phyloP scores from a whole-genome alignment of 225 moss, liverwort and hornwort genomes.

The Physcomitrellopsis africana region DNA sequence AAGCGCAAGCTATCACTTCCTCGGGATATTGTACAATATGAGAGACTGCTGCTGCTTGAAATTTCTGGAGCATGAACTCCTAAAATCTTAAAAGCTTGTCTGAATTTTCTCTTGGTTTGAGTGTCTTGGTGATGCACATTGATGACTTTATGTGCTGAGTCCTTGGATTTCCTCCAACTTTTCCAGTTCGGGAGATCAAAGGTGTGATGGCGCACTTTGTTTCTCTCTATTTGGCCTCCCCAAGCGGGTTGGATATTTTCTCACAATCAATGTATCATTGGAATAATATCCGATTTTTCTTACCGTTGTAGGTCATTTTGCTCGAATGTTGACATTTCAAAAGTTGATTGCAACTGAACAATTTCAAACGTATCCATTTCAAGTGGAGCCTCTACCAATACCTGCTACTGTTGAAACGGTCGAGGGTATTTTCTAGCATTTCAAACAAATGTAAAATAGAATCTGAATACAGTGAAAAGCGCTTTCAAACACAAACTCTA shows the following conservation, averaged over 20 bases:
- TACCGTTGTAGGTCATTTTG: neutral
- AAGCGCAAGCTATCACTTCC: constrained; percentile 16
- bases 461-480: constrained; percentile 1
- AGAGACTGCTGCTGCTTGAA: constrained; percentile 16
- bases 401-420: no score
- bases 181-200: neutral
- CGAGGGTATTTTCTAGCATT: neutral
- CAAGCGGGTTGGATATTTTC: neutral
- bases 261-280: neutral
- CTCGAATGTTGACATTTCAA: neutral
- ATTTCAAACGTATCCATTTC: no score
- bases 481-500: neutral
- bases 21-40: constrained; percentile 34
- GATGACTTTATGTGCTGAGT: neutral
- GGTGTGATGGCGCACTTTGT: neutral
- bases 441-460: neutral
- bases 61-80: constrained; percentile 12
- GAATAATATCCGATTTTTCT: neutral
- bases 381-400: no score
- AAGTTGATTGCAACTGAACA: neutral
- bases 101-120: neutral
- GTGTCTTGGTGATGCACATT: neutral
- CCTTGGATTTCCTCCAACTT: neutral
- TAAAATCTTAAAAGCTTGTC: neutral
- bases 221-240: no score